Evolutionary conservation across 1,284 basidiomycete species (phyloP).

Genomic region (Ceratorhiza oryzae-sativae): DNA sequence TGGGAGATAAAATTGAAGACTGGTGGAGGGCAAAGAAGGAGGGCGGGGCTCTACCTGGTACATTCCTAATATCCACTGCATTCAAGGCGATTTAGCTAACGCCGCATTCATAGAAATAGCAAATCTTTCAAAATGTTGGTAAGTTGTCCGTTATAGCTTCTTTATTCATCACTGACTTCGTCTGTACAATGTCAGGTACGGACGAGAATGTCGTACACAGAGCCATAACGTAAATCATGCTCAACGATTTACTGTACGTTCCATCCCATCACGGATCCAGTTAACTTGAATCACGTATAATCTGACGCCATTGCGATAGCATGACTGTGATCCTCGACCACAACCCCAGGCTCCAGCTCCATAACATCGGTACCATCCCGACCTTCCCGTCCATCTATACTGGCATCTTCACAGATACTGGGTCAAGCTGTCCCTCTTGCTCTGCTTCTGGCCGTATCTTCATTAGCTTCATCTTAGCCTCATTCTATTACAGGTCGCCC

Average conservation of each 20-base stretch:
- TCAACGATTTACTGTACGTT: conserved; percentile 41
- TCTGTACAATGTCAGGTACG: conserved; percentile 37
- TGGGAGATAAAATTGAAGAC: conserved; percentile 5
- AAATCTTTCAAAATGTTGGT: conserved; percentile 42
- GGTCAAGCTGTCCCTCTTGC: not conserved
- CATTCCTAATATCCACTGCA: not conserved
- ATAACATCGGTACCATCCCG: not conserved
- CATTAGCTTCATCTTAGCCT: no score
- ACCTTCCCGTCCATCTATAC: not conserved
- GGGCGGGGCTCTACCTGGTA: conserved; percentile 35
- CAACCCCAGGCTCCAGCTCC: conserved; percentile 3
- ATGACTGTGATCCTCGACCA: conserved; percentile 25
- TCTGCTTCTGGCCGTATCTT: not conserved
- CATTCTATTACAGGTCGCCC: no score
- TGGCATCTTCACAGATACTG: no score
- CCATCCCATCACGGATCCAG: not conserved
- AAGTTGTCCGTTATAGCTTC: not conserved
- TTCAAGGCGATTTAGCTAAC: not conserved
- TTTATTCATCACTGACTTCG: not conserved
- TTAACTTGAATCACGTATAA: no score
- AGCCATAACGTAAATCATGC: conserved; percentile 41
- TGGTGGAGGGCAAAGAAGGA: conserved; percentile 40
- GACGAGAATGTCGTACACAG: conserved; percentile 42
- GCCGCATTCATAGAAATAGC: conserved; percentile 12
- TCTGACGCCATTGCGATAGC: not conserved